Base-by-base conservation (phyloP, 2,329 filamentous ascomycete species). In the Penicillium capsulatum region DNA sequence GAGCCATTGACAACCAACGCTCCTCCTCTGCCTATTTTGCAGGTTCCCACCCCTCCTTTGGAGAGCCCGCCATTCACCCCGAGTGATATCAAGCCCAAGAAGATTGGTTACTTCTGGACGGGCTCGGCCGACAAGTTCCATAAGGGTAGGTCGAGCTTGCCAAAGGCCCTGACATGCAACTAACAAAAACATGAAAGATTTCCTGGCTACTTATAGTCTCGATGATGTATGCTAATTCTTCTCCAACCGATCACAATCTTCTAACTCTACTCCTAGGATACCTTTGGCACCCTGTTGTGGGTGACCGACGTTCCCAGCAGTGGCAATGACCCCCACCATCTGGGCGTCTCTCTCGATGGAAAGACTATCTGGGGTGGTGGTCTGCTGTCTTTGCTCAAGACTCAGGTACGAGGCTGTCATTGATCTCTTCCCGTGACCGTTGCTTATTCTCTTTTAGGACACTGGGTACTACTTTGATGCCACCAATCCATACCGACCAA, bases 71-170 rank as follows among this genome's bases (percentile, higher is more conserved):
- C 72, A 5, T 80, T 79, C 44, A 66, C 63, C 8, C 63, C 69
- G 2, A 75, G 73, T 54, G 64, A 75, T 44, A 72, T 81, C 55
- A 75, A 74, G 63, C 78, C 79, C 17, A 81, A 81, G 72, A 81
- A 81, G 66, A 77, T 81, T 55, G 79, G 77, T 0, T 80, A 80
- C 61, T 80, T 81, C 64, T 81, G 76, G 76, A 79, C 76, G 36
- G 77, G 72, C 13, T 68, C 78, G 22, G 78, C 75, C 24, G 77
- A 81, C 52, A 80, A 81, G 52, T 53, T 70, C 32, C 77, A 81
- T 60, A 73, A 73, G 55, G 72, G 60, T 59, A 42, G 24, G 38
- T 30, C n/a, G n/a, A n/a, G n/a, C n/a, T n/a, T n/a, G n/a, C n/a
- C n/a, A n/a, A n/a, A n/a, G n/a, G n/a, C n/a, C n/a, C n/a, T n/a